Evolutionary conservation across 78 protist genomes (phyloP), one percentile per base, ranked within the genome.

Genomic region (Dictyostelium brefeldianum): DNA sequence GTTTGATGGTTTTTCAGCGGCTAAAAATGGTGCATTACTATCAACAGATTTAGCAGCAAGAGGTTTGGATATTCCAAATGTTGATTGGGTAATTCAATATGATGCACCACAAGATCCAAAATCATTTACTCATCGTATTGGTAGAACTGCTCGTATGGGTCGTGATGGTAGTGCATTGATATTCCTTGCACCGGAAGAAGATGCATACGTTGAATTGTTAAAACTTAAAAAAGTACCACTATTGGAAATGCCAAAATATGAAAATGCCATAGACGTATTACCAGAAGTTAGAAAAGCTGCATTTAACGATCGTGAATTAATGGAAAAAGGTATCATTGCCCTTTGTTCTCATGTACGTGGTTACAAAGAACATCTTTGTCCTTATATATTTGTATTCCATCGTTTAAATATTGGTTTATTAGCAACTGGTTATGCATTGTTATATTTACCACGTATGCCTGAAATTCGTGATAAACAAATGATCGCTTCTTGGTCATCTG

Each of bases 81-180:
- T 98, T 22, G 95, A 96, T 50, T 95, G 96, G 96, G 92, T 98
- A 7, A 25, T 98, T n/a, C 99, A 98, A 80, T 95, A 77, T 73
- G 96, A 90, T 54, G 83, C 96, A 0, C 92, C 96, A 41, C 92
- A 95, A 89, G 98, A 98, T 67, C 98, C 99, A 7, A 67, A 94
- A 48, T 78, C 94, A 54, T 98, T 95, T 18, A 71, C 98, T 5
- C 99, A 98, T 64, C 95, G 99, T 22, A 78, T 97, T 29, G 99
- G 99, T 27, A 74, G 99, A 29, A 98, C 99, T 17, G 99, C 99
- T 12, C 83, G 99, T 41, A 89, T 95, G 79, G 98, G 98, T 18
- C 36, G 85, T 22, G 64, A 41, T 2, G 99, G 99, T 6, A 64
- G n/a, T 15, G 95, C 97, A 0, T 51, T 97, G 50, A 18, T 95